These are phyloP conservation scores for Aspergillus hortae DNA, from an alignment of 2,329 filamentous ascomycete species.

Conservation along the genomic window DNA sequence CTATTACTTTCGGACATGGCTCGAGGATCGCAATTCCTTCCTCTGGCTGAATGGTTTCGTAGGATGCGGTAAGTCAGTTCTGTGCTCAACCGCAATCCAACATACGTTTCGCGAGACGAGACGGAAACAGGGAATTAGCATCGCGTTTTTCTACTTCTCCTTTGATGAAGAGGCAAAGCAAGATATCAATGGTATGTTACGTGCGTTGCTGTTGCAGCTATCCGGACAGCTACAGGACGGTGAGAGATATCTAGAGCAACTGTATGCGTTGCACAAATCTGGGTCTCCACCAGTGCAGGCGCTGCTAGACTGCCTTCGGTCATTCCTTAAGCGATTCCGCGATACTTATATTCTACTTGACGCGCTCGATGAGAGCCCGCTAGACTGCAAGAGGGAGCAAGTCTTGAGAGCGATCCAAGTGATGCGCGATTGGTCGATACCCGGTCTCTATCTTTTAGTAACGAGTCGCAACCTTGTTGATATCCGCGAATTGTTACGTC, in stretches of 20 bases:
- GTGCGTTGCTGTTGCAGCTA: conserved; percentile 25
- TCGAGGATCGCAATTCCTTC: conserved; percentile 21
- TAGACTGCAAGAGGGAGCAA: conserved; percentile 2
- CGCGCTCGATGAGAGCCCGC: conserved; percentile 13
- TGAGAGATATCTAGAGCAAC: conserved; percentile 13
- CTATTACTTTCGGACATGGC: conserved; percentile 20
- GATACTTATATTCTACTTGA: background rate
- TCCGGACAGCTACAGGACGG: conserved; percentile 15
- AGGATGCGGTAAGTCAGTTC: conserved; percentile 31
- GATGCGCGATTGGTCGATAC: conserved; percentile 1
- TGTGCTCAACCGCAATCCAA: conserved; percentile 29
- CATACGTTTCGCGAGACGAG: conserved; percentile 13
- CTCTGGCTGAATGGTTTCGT: conserved; percentile 30
- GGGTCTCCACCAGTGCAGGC: background rate
- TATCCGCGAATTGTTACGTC: background rate
- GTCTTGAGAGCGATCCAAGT: conserved; percentile 1
- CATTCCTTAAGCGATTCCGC: background rate
- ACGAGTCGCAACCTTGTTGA: conserved; percentile 15
- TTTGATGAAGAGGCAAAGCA: conserved; percentile 26
- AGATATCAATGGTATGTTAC: conserved; percentile 20
- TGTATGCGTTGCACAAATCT: conserved; percentile 4
- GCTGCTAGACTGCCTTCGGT: background rate
- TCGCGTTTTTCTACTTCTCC: conserved; percentile 5
- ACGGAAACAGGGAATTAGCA: conserved; percentile 11
- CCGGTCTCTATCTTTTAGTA: conserved; percentile 22